Base-by-base conservation (phyloP, 2,329 filamentous ascomycete genomes). In the Ascochyta rabiei region DNA sequence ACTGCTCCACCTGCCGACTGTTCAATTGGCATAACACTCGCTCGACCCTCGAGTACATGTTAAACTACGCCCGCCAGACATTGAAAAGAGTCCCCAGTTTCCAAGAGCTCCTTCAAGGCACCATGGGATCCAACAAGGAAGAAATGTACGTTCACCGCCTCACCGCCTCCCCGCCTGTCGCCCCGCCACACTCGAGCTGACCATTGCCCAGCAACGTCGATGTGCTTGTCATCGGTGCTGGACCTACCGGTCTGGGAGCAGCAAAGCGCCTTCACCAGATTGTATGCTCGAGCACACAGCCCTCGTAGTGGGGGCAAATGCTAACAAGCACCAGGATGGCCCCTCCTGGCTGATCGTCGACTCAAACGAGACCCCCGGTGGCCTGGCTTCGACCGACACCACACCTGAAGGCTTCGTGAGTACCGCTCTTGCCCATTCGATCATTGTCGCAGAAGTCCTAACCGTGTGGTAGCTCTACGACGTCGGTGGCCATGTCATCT, bases 211-310 rank as follows among this genome's bases (percentile, higher is more conserved):
- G 92, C 78, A 88, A 91, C 73, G 91, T 98, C 76, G 95, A 99
- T 80, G 89, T 99, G 68, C 91, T 99, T 75, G 88, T 99, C 79
- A 97, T 98, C 82, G 95, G 95, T 75, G 93, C 93, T 80, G 95
- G 95, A 75, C 95, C 95, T 70, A 98, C 95, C 74, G 95, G 95
- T 80, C 86, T 98, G 69, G 95, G 95, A 84, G 95, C 95, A 76
- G 95, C 95, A 70, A 99, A 99, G 84, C 91, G 95, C 76, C 86
- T 99, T 66, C 89, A 98, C 80, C 95, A 99, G 80, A 88, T 97
- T 74, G 95, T 98, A 83, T 68, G 88, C 75, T 46, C 46, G 24
- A 39, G 19, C 15, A 37, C 15, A 13, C 44, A 21, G 15, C 16
- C 26, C 44, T 38, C 35, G 16, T 50, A 16, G 49, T 47, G 53